A percentile compares a stretch with the other conserved stretches of the same genome.
phyloP scores from a whole-genome alignment of 495 filamentous ascomycete genomes.

The Neurospora sp. region DNA sequence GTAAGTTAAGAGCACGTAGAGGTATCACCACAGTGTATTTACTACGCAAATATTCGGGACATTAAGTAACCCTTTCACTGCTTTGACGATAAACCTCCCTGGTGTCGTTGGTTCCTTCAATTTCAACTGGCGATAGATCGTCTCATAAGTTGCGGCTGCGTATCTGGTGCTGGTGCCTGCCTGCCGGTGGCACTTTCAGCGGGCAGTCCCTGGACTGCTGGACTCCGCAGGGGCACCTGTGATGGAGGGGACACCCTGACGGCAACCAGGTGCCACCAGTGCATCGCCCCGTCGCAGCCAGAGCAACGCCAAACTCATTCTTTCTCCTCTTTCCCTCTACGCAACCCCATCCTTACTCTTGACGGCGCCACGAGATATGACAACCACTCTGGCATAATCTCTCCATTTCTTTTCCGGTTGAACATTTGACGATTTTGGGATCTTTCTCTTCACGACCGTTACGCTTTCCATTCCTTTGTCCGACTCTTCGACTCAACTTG shows the following conservation, averaged over 20 bases:
- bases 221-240: not conserved
- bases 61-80: not conserved
- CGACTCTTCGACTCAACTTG: not conserved
- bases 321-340: not conserved
- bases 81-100: not conserved
- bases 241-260: not conserved
- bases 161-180: not conserved
- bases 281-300: not conserved
- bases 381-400: constrained; percentile 6
- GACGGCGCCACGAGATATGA: constrained; percentile 3
- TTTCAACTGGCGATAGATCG: not conserved
- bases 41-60: not conserved
- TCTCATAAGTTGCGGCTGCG: not conserved
- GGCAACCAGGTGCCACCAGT: not conserved
- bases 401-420: constrained; percentile 1
- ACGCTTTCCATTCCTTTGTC: constrained; percentile 14
- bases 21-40: not conserved
- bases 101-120: not conserved
- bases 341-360: not conserved
- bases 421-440: constrained; percentile 6
- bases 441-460: constrained; percentile 17
- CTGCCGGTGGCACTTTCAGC: not conserved
- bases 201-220: not conserved
- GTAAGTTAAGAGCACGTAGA: not conserved
- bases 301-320: not conserved